These are phyloP conservation scores for Pythium phragmitis DNA, from an alignment of 352 stramenopile species.

Conservation along the genomic window DNA sequence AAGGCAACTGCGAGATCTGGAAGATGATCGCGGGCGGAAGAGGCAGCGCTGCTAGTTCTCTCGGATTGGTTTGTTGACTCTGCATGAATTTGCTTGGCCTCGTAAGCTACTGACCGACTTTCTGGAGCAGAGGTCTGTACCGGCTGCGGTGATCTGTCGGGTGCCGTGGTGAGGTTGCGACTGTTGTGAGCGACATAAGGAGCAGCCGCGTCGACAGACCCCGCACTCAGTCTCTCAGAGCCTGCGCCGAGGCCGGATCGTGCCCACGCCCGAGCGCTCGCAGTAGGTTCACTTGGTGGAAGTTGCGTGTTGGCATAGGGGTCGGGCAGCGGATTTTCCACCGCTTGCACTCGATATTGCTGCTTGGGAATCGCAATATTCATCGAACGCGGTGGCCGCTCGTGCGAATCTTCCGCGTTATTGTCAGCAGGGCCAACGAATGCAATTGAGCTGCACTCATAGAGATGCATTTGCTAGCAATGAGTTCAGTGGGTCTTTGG, in stretches of 20 bases:
- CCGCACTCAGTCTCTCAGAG: background rate
- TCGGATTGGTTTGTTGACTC: background rate
- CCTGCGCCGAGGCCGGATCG: constrained; percentile 9
- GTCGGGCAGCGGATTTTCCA: constrained; percentile 13
- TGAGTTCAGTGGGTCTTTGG: background rate
- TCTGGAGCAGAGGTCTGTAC: background rate
- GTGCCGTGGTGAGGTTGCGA: background rate
- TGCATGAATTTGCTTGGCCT: background rate
- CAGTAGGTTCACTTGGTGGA: background rate
- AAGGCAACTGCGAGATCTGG: constrained; percentile 3
- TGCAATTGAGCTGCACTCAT: constrained; percentile 17
- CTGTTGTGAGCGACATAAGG: background rate
- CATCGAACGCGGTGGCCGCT: constrained; percentile 9
- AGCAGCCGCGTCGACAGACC: background rate
- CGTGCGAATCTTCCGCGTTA: constrained; percentile 12
- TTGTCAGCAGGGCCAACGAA: constrained; percentile 13
- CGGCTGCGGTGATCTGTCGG: background rate
- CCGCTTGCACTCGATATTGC: background rate
- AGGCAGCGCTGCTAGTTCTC: background rate
- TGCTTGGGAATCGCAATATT: constrained; percentile 14
- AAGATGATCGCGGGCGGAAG: background rate
- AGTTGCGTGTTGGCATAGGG: constrained; percentile 14
- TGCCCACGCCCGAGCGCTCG: constrained; percentile 10
- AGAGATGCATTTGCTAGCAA: background rate
- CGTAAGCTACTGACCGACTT: background rate